Percentiles rank a stretch among this genome's conserved stretches.
phyloP scores from a whole-genome alignment of 2,329 filamentous ascomycete genomes.

The Biscogniauxia mediterranea region DNA sequence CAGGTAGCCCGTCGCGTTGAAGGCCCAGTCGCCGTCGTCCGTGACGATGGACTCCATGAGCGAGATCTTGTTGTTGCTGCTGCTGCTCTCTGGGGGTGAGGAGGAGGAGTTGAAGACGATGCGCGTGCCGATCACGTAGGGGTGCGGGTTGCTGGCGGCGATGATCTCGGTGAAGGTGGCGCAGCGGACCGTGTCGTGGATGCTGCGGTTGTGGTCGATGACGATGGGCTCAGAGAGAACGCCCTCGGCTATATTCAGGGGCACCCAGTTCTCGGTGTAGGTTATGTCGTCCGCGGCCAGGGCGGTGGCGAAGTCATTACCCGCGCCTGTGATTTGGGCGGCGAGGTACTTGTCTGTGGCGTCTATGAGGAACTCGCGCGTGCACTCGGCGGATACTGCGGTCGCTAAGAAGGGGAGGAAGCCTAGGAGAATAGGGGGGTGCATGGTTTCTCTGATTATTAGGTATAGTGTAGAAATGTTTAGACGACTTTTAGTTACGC shows the following conservation, averaged over 20 bases:
- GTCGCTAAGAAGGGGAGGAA: background rate
- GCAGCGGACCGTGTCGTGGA: constrained; percentile 34
- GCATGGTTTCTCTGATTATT: background rate
- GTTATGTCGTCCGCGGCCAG: constrained; percentile 9
- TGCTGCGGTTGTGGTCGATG: constrained; percentile 36
- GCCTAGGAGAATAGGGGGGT: background rate
- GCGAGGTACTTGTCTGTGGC: background rate
- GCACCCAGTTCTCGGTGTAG: constrained; percentile 36
- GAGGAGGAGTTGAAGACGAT: constrained; percentile 23
- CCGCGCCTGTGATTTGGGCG: background rate
- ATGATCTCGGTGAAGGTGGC: constrained; percentile 43
- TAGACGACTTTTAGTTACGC: background rate
- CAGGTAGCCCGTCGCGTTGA: constrained; percentile 30
- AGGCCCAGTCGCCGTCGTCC: constrained; percentile 32
- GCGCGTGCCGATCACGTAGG: constrained; percentile 35
- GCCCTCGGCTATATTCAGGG: constrained; percentile 20
- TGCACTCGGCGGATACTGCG: background rate
- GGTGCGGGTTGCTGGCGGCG: constrained; percentile 29
- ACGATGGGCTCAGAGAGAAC: constrained; percentile 31
- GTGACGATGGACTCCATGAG: constrained; percentile 32
- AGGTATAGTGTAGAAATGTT: background rate
- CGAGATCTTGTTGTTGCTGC: constrained; percentile 23
- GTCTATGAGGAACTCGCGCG: background rate
- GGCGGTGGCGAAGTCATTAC: background rate
- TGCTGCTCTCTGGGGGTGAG: too few relatives aligned